Evolutionary conservation across 352 stramenopile genomes (phyloP).

Genomic region (Phytophthora cryptogea): DNA sequence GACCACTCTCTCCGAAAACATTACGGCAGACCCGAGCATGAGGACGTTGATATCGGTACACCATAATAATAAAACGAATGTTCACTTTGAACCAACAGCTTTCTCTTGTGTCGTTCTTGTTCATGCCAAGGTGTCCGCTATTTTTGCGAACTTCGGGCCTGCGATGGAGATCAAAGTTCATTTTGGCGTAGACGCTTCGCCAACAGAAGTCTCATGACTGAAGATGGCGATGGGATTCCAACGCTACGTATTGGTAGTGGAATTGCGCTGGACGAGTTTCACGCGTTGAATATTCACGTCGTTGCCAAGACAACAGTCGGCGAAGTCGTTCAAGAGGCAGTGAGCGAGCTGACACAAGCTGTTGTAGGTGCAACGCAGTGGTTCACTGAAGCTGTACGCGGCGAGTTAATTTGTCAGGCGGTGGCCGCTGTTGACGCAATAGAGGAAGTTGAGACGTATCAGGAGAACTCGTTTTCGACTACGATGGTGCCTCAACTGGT

Average conservation of each 20-base stretch:
- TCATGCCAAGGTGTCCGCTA: conserved; percentile 10
- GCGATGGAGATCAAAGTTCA: conserved; percentile 19
- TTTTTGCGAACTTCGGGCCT: conserved; percentile 29
- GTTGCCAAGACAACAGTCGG: conserved; percentile 18
- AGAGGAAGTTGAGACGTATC: neutral
- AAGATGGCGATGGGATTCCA: conserved; percentile 7
- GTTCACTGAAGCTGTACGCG: conserved; percentile 14
- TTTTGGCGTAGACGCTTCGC: conserved; percentile 11
- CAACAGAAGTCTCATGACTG: conserved; percentile 10
- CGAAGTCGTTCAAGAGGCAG: conserved; percentile 12
- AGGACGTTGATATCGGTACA: neutral
- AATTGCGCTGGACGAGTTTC: conserved; percentile 6
- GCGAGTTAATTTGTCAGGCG: conserved; percentile 20
- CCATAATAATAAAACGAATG: conserved; percentile 20
- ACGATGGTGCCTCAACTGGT: neutral
- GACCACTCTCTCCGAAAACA: conserved; percentile 32
- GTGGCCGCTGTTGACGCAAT: neutral
- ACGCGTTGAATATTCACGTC: conserved; percentile 5
- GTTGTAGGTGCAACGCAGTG: conserved; percentile 23
- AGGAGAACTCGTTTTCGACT: neutral
- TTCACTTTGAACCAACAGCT: neutral
- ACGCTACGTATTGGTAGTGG: conserved; percentile 8
- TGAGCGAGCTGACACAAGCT: conserved; percentile 20
- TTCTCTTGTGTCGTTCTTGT: conserved; percentile 7
- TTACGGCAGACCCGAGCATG: conserved; percentile 20